phyloP scores from a whole-genome alignment of 371 early-diverging fungal species.

The Mortierella sp. region DNA sequence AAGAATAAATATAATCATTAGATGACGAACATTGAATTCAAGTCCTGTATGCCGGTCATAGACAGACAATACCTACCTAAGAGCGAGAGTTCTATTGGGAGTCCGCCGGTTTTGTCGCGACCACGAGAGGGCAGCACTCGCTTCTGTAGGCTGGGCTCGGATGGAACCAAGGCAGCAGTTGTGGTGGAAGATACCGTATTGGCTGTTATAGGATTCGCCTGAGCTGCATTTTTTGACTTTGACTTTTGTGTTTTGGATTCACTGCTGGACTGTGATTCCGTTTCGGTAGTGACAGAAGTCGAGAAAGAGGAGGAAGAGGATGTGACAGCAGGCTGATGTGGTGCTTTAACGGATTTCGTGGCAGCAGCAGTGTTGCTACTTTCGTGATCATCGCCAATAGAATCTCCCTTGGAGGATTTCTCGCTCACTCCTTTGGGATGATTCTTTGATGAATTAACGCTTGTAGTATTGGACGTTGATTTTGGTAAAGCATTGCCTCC shows the following conservation, averaged over 20 bases:
- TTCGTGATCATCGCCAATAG: not conserved
- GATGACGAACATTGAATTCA: not conserved
- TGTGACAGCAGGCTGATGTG: not conserved
- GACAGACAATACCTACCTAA: slow-evolving; percentile 15
- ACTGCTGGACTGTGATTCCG: not conserved
- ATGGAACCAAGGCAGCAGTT: not conserved
- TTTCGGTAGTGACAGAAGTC: not conserved
- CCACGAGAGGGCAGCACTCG: slow-evolving; percentile 46
- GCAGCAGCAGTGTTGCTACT: not conserved
- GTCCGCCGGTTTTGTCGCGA: slow-evolving; percentile 32
- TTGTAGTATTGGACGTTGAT: not conserved
- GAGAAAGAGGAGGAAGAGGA: not conserved
- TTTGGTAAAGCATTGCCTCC: not conserved
- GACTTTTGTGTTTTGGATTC: slow-evolving; percentile 5
- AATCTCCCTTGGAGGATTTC: not conserved
- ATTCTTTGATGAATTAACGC: not conserved
- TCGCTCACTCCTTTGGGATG: not conserved
- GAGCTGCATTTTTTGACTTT: slow-evolving; percentile 8
- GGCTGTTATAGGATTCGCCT: not conserved
- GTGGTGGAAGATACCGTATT: not conserved
- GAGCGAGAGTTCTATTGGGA: slow-evolving; percentile 25
- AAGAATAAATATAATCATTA: not conserved
- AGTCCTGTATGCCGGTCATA: not conserved
- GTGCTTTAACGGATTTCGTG: not conserved
- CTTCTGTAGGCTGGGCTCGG: slow-evolving; percentile 23